Base-by-base conservation (phyloP, 2,329 filamentous ascomycete genomes). In the Ascochyta clinopodiicola region DNA sequence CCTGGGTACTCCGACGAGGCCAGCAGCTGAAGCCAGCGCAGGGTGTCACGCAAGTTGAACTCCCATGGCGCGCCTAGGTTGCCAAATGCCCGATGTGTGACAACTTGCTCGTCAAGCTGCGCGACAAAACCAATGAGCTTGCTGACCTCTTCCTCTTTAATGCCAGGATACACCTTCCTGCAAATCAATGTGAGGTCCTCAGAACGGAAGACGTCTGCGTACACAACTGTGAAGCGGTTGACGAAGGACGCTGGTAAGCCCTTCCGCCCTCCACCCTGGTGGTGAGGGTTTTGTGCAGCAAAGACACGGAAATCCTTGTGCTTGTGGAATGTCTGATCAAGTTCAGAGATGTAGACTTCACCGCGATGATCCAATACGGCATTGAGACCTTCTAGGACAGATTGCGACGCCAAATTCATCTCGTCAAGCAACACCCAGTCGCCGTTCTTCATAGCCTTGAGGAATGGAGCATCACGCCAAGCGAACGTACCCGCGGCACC, bases 391-490 rank as follows among this genome's bases (percentile, higher is more conserved):
- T 99, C 95, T 1, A 99, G 84, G 2, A 99, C 93, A 4, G 94
- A 96, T 73, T 99, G 95, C 0, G 94, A 98, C 1, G 96, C 95
- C 60, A 99, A 79, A 68, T 99, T 99, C 95, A 99, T 99, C 79
- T 99, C 95, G 70, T 99, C 95, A 0, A 99, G 83, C 25, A 99
- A 81, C 10, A 99, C 95, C 95, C 95, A 99, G 66, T 96, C 91
- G 25, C 95, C 95, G 54, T 86, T 90, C 72, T 98, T 95, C 94
- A 99, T 98, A 0, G 95, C 95, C 71, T 92, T 90, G 19, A 99
- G 80, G 72, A 99, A 98, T 0, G 95, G 93, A 0, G 94, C 95
- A 73, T 99, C 94, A 64, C 92, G 86, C 95, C 95, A 99, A 1
- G 91, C 89, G 70, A 99, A 99, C 56, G 91, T 89, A 1, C 95